Evolutionary conservation across 2,329 filamentous ascomycete genomes (phyloP), one percentile per base, ranked within the genome.

Genomic region (Plenodomus biglobosus): DNA sequence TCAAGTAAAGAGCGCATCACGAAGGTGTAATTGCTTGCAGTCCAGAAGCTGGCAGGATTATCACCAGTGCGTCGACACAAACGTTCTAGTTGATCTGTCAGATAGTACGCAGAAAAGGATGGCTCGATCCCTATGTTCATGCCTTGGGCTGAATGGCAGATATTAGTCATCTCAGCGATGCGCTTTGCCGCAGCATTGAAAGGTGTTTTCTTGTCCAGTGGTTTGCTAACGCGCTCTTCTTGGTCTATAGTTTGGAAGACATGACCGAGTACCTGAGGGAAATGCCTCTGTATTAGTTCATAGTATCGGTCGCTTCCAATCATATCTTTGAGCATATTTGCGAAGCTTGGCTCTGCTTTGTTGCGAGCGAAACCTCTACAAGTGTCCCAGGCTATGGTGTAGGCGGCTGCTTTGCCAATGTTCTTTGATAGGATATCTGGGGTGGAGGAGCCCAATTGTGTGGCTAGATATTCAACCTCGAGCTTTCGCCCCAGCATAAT

Each of bases 71-170:
- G 81, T 55, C 82, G 82, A 64, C 88, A 95, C n/a, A 97, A 75
- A 47, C 90, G 84, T 13, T 87, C 80, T 18, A 97, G 79, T 62
- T 94, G 85, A 52, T 86, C 82, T 10, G 86, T 76, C 3, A 99
- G 78, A 61, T 87, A 88, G 58, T 86, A 90, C 21, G 86, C 85
- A 57, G 82, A 86, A 73, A 96, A 97, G 44, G 84, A 85, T 2
- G 94, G 94, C 62, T 97, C 92, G 58, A 96, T 91, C 46, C 87
- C 89, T 10, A 86, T 78, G 2, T 90, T 87, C 7, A 96, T 75
- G 11, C 76, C 72, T 21, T 82, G 79, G 1, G 77, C 75, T 0
- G 91, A 91, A 55, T 85, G 77, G 22, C 87, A 83, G 55, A 86
- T 84, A 2, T 69, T 72, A 55, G 84, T 86, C 64, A 99, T 96